Percentiles rank a stretch among this genome's conserved stretches.
Evolutionary conservation across 352 stramenopile species (phyloP).

Genomic region (Phytophthora pisi): DNA sequence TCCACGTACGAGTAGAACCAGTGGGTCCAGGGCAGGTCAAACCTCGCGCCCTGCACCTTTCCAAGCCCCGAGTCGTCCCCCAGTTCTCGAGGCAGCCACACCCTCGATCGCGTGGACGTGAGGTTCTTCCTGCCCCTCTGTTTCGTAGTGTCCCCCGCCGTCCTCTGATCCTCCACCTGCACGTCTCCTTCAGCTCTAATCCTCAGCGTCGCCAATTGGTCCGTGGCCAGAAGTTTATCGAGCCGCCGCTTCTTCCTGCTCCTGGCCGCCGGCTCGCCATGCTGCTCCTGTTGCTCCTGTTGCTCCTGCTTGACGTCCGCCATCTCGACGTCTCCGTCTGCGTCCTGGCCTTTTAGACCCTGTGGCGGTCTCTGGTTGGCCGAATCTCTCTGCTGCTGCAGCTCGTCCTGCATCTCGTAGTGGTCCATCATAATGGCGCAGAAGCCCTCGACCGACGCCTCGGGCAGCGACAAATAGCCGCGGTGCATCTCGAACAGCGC

Average conservation of each 20-base stretch:
- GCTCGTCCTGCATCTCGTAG: constrained; percentile 53
- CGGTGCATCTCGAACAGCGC: constrained; percentile 70
- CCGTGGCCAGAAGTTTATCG: constrained; percentile 42
- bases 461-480: constrained; percentile 66
- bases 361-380: neutral
- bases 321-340: constrained; percentile 5
- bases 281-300: neutral
- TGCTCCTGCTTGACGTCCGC: constrained; percentile 13
- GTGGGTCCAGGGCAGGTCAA: constrained; percentile 66
- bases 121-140: constrained; percentile 15
- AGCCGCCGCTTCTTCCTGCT: constrained; percentile 57
- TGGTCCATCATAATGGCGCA: constrained; percentile 73
- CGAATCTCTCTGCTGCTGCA: constrained; percentile 1
- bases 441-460: constrained; percentile 75
- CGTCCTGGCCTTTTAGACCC: neutral
- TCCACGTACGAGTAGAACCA: constrained; percentile 79
- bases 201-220: constrained; percentile 41
- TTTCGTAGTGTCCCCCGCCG: neutral
- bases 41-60: constrained; percentile 35
- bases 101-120: constrained; percentile 7
- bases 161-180: neutral
- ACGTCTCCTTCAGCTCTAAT: constrained; percentile 25
- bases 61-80: constrained; percentile 9
- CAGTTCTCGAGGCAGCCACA: constrained; percentile 18
- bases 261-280: constrained; percentile 2